Percentiles rank a stretch among this genome's conserved stretches.
These are phyloP conservation scores for Calycina herbarum DNA, from an alignment of 2,329 filamentous ascomycete genomes.

Conservation along the genomic window DNA sequence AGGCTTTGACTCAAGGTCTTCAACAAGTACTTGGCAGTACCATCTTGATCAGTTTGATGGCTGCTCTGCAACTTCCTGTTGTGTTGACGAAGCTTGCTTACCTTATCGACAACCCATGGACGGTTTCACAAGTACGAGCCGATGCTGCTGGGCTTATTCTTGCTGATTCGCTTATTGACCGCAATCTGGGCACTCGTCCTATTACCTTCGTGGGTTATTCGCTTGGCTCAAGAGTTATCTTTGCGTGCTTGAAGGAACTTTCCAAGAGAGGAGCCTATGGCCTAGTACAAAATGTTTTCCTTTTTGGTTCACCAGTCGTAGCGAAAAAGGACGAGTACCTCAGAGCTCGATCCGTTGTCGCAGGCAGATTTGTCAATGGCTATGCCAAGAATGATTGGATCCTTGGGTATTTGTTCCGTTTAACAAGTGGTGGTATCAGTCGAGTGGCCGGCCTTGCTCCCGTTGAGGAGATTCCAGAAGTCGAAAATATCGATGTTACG, in stretches of 20 bases:
- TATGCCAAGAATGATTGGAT: slow-evolving; percentile 98
- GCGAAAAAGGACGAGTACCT: slow-evolving; percentile 89
- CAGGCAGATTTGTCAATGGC: slow-evolving; percentile 92
- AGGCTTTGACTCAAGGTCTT: slow-evolving; percentile 93
- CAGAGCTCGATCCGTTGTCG: slow-evolving; percentile 76
- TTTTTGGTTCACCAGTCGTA: slow-evolving; percentile 91
- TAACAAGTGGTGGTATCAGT: slow-evolving; percentile 89
- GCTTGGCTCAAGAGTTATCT: slow-evolving; percentile 87
- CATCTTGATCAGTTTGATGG: slow-evolving; percentile 85
- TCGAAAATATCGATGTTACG: slow-evolving; percentile 90
- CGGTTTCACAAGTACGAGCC: slow-evolving; percentile 89
- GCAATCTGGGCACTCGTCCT: slow-evolving; percentile 86
- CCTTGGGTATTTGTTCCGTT: slow-evolving; percentile 89
- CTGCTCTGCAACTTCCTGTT: slow-evolving; percentile 86
- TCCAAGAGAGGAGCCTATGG: slow-evolving; percentile 81
- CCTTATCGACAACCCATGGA: slow-evolving; percentile 97
- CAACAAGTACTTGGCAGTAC: slow-evolving; percentile 94
- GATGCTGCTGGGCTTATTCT: slow-evolving; percentile 87
- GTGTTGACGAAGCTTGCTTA: slow-evolving; percentile 93
- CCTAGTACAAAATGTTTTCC: slow-evolving; percentile 89
- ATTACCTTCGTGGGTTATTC: slow-evolving; percentile 95
- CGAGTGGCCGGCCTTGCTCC: slow-evolving; percentile 80
- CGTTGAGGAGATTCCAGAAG: slow-evolving; percentile 71
- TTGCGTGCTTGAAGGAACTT: slow-evolving; percentile 85
- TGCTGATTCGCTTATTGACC: slow-evolving; percentile 88